Conservation (phyloP, 768 basidiomycete genomes). For the Suillus subluteus region DNA sequence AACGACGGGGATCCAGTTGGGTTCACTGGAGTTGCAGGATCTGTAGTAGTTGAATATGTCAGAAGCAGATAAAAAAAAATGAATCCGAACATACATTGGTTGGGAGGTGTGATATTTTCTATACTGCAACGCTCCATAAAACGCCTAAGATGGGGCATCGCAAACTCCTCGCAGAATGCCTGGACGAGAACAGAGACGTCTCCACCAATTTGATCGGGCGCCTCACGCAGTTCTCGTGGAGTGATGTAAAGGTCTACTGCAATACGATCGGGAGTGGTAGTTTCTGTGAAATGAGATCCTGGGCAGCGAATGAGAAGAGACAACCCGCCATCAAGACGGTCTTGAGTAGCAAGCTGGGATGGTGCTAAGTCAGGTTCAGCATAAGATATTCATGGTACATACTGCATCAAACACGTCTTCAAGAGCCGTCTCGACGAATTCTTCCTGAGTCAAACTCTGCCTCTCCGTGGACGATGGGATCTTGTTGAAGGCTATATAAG, state of each 20-base stretch:
- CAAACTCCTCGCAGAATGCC: background rate
- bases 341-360: slow-evolving; percentile 8
- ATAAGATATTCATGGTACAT: too few species aligned
- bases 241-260: background rate
- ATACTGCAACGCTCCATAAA: background rate
- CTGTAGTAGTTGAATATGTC: background rate
- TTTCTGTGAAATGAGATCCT: background rate
- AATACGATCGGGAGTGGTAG: background rate
- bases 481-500: too few species aligned
- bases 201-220: too few species aligned
- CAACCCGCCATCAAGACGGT: slow-evolving; percentile 16
- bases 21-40: background rate
- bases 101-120: background rate
- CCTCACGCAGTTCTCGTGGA: too few species aligned
- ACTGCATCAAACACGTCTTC: too few species aligned
- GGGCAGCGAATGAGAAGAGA: slow-evolving; percentile 15
- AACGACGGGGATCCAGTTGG: background rate
- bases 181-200: too few species aligned
- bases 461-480: too few species aligned
- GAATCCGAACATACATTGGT: background rate
- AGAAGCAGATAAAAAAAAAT: slow-evolving; percentile 1
- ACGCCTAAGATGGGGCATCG: background rate
- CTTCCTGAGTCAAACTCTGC: too few species aligned
- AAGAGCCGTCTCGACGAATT: too few species aligned
- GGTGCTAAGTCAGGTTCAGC: too few species aligned